phyloP scores from a whole-genome alignment of 768 basidiomycete species.

The Mycena epipterygia region DNA sequence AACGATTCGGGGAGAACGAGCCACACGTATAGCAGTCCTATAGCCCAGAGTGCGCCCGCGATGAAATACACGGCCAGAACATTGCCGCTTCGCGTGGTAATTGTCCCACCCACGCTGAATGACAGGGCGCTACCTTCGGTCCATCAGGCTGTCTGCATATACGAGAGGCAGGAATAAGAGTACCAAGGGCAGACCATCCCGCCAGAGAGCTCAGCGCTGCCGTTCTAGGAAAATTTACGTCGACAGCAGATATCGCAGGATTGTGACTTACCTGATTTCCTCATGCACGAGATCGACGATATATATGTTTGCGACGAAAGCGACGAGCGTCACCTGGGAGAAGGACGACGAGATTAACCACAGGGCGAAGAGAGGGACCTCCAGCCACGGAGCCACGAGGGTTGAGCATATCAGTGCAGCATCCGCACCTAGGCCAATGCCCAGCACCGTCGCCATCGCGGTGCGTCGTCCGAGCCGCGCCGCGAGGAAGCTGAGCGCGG shows the following conservation, averaged over 20 bases:
- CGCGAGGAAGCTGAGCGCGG: slow-evolving; percentile 39
- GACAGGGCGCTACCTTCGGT: slow-evolving; percentile 41
- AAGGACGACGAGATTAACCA: slow-evolving; percentile 37
- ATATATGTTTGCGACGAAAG: slow-evolving; percentile 44
- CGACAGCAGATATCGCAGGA: neutral
- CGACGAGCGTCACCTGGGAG: slow-evolving; percentile 12
- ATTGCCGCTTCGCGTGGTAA: slow-evolving; percentile 44
- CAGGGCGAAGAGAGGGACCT: slow-evolving; percentile 34
- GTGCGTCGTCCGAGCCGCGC: slow-evolving; percentile 45
- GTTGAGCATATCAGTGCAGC: slow-evolving; percentile 13
- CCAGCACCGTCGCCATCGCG: slow-evolving; percentile 12
- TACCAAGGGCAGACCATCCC: slow-evolving; percentile 48
- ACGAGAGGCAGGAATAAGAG: neutral
- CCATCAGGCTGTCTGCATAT: neutral
- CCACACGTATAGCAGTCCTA: slow-evolving; percentile 39
- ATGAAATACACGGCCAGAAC: slow-evolving; percentile 40
- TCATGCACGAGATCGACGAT: slow-evolving; percentile 43
- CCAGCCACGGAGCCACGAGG: neutral
- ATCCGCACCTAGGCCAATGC: slow-evolving; percentile 11
- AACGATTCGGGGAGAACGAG: slow-evolving; percentile 48
- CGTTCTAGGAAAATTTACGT: slow-evolving; percentile 36
- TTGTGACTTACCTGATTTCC: slow-evolving; percentile 40
- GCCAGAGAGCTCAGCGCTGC: slow-evolving; percentile 40
- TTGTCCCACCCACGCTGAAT: slow-evolving; percentile 44
- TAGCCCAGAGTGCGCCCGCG: slow-evolving; percentile 30